Conservation (phyloP, 2,329 filamentous ascomycete species). For the Keithomyces neogunnii region DNA sequence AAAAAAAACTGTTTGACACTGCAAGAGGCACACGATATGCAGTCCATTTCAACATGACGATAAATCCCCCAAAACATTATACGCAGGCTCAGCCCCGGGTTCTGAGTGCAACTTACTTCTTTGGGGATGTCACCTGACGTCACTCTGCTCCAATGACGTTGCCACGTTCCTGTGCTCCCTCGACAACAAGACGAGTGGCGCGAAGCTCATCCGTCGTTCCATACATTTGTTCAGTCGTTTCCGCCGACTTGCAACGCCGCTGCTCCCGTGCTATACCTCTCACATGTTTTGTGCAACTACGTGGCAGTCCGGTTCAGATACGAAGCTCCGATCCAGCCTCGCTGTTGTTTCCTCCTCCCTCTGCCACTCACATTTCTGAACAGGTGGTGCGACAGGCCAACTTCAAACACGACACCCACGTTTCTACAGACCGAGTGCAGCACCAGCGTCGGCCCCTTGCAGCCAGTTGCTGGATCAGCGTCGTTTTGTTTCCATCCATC, state of each 20-base stretch:
- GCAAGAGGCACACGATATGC: too few relatives aligned
- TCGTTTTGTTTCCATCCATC: constrained; percentile 9
- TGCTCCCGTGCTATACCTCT: neutral
- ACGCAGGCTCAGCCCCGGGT: too few relatives aligned
- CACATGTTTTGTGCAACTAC: neutral
- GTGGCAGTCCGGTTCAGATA: neutral
- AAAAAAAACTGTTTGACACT: too few relatives aligned
- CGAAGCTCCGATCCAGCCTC: neutral
- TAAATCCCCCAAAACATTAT: too few relatives aligned
- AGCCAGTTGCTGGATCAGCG: neutral
- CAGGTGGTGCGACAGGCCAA: neutral
- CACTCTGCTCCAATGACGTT: constrained; percentile 1
- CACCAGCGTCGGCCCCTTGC: neutral
- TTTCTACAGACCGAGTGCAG: neutral
- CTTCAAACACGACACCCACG: neutral
- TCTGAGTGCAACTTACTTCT: too few relatives aligned
- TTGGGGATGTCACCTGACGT: constrained; percentile 6
- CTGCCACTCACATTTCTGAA: neutral
- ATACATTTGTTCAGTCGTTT: too few relatives aligned
- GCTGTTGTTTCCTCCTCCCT: neutral
- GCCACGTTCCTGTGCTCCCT: neutral
- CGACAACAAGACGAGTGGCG: neutral
- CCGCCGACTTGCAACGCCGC: too few relatives aligned
- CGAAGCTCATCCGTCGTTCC: neutral
- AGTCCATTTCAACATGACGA: too few relatives aligned